A percentile compares a stretch with the other conserved stretches of the same genome.
phyloP scores from a whole-genome alignment of 768 basidiomycete species.

The Mycena floridula region DNA sequence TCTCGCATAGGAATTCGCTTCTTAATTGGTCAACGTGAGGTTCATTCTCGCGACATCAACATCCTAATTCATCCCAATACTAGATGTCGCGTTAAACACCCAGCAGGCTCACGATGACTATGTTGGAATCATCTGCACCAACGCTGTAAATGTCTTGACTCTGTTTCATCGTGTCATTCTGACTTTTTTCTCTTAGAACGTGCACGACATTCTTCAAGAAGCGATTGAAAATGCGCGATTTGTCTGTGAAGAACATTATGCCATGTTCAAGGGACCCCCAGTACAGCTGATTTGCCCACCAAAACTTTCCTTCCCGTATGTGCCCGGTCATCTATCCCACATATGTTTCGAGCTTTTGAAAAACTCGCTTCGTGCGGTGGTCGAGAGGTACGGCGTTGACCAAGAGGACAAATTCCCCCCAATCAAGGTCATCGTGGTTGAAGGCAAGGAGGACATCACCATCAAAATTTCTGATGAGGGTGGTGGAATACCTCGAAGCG shows the following conservation, averaged over 20 bases:
- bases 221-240: conserved; percentile 96
- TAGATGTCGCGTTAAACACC: conserved; percentile 92
- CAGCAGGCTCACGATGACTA: conserved; percentile 86
- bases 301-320: conserved; percentile 85
- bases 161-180: not conserved
- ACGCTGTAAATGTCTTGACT: conserved; percentile 47
- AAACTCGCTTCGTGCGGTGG: conserved; percentile 94
- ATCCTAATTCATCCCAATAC: not conserved
- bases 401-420: conserved; percentile 71
- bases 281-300: conserved; percentile 94
- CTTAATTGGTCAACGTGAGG: conserved; percentile 90
- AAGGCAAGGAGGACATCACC: conserved; percentile 97
- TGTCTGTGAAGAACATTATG: conserved; percentile 94
- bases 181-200: too few relatives aligned
- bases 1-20: conserved; percentile 94
- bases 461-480: conserved; percentile 75
- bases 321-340: conserved; percentile 94
- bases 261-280: conserved; percentile 92
- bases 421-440: conserved; percentile 92
- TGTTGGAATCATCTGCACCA: conserved; percentile 96
- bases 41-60: conserved; percentile 5
- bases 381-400: conserved; percentile 85
- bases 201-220: conserved; percentile 97
- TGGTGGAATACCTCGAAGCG: not conserved
- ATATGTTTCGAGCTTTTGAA: conserved; percentile 97